A percentile compares a stretch with the other conserved stretches of the same genome.
These are phyloP conservation scores for Dimargaris cristalligena DNA, from an alignment of 192 early-diverging fungal species.

Conservation along the genomic window DNA sequence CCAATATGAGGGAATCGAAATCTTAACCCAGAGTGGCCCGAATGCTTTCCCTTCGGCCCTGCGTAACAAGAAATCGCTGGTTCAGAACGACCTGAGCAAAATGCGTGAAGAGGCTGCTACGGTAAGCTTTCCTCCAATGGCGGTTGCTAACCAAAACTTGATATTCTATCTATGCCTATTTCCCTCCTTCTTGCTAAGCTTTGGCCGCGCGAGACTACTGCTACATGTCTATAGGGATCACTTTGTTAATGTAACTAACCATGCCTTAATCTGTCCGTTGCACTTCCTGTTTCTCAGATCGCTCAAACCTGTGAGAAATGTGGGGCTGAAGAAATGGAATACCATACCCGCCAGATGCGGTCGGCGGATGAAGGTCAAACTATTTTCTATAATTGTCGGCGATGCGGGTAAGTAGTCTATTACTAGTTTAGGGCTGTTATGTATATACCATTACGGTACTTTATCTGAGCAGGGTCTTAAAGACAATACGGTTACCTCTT, in stretches of 20 bases:
- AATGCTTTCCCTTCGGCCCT: constrained; percentile 65
- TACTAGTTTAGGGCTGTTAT: too few species aligned
- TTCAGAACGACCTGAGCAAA: constrained; percentile 25
- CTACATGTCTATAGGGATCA: not conserved
- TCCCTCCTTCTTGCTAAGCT: not conserved
- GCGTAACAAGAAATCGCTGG: constrained; percentile 49
- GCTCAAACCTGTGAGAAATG: constrained; percentile 94
- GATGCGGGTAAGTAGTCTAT: constrained; percentile 89
- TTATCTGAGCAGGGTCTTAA: too few species aligned
- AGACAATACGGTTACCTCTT: too few species aligned
- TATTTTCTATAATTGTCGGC: constrained; percentile 93
- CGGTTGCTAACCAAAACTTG: too few species aligned
- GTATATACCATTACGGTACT: too few species aligned
- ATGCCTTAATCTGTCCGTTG: constrained; percentile 13
- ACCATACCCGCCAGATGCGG: constrained; percentile 90
- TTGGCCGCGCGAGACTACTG: not conserved
- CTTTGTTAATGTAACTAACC: constrained; percentile 9
- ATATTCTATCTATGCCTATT: too few species aligned
- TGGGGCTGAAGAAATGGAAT: constrained; percentile 83
- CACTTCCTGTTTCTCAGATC: constrained; percentile 31
- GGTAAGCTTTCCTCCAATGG: too few species aligned
- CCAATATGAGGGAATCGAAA: constrained; percentile 66
- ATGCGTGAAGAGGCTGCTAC: constrained; percentile 26
- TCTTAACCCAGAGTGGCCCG: constrained; percentile 58
- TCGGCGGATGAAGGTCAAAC: constrained; percentile 99